Base-by-base conservation (phyloP, 2,329 filamentous ascomycete genomes). In the Diaporthe ilicicola region DNA sequence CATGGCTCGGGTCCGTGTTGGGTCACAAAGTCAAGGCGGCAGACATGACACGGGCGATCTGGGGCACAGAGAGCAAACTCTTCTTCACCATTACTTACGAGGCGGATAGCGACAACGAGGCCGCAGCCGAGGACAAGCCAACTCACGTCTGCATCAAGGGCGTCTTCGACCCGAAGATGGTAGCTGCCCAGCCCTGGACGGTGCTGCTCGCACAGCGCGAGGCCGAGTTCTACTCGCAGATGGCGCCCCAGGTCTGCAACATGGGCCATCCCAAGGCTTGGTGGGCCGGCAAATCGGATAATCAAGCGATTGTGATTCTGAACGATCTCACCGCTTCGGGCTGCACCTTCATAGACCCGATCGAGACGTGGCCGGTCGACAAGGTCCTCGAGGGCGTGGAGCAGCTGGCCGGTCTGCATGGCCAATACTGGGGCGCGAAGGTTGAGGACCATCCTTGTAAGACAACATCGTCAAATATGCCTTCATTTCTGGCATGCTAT, bases 151-250 rank as follows among this genome's bases (percentile, higher is more conserved):
- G 62, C 48, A 53, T 66, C 32, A 66, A 66, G 62, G 62, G 62
- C 7, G 34, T 51, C 17, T 66, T 66, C n/a, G 62, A 66, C 32
- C 62, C 62, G 2, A 29, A 22, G 7, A 39, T 17, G 22, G n/a
- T 66, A 15, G 46, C 44, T 6, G 62, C 62, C 8, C 62, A 66
- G 62, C 62, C 62, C n/a, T 66, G 62, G 62, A 66, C 62, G 8
- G 24, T 53, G 13, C 19, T 17, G 13, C 62, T 66, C 17, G 62
- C 62, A 13, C 62, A 66, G 34, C 62, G 62, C 22, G 62, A 66
- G 48, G 62, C 62, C 15, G 34, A 66, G 0, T 66, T 66, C 22
- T 66, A 51, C 62, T 22, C 62, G 13, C 37, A 19, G 22, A 24
- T 66, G n/a, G 62, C 62, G 7, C 62, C 62, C 48, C 15, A 42